Percentiles rank a stretch among this genome's conserved stretches.
phyloP scores from a whole-genome alignment of 257 asterid genomes.

The Plantago ovata region DNA sequence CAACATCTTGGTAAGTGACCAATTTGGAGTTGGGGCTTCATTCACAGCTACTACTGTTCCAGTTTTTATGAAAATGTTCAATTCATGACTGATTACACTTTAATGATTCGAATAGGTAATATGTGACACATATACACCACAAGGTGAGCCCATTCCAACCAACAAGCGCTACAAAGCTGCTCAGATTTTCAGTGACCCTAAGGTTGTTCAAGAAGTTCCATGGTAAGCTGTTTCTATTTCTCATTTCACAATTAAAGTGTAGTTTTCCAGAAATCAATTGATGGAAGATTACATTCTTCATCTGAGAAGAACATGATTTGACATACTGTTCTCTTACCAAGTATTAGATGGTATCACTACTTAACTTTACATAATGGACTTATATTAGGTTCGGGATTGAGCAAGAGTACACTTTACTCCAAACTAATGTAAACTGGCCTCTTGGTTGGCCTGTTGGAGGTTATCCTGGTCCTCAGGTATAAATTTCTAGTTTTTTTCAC shows the following conservation, averaged over 20 bases:
- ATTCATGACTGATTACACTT: slow-evolving; percentile 9
- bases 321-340: not conserved
- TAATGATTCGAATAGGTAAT: slow-evolving; percentile 52
- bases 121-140: slow-evolving; percentile 91
- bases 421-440: slow-evolving; percentile 80
- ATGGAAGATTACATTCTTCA: not conserved
- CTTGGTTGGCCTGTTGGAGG: slow-evolving; percentile 98
- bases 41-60: not conserved
- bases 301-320: not conserved
- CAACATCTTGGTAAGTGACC: slow-evolving; percentile 76
- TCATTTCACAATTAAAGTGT: not conserved
- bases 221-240: slow-evolving; percentile 41
- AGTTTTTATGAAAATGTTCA: not conserved
- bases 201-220: slow-evolving; percentile 79
- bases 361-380: slow-evolving; percentile 9
- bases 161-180: slow-evolving; percentile 93
- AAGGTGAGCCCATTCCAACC: slow-evolving; percentile 95
- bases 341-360: not conserved
- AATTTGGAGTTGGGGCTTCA: slow-evolving; percentile 4
- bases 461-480: slow-evolving; percentile 98
- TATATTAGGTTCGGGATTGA: slow-evolving; percentile 82
- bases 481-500: not conserved
- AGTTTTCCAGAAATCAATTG: not conserved
- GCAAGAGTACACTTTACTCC: slow-evolving; percentile 89
- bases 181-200: slow-evolving; percentile 74